A percentile compares a stretch with the other conserved stretches of the same genome.
These are phyloP conservation scores for Tripterygium wilfordii DNA, from an alignment of 177 flowering plant genomes.

Conservation along the genomic window DNA sequence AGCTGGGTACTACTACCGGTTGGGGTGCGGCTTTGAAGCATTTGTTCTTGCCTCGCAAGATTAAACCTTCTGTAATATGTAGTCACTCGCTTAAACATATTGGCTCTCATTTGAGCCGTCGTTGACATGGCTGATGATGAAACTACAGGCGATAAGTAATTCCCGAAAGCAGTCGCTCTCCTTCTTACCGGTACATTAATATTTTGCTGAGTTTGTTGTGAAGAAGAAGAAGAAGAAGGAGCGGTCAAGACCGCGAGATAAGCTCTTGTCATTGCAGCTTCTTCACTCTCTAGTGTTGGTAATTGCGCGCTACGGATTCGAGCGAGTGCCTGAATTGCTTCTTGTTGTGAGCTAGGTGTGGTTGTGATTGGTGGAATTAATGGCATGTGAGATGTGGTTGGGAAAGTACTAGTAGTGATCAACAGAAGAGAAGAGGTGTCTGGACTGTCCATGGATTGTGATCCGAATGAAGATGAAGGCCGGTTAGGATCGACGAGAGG, in stretches of 20 bases:
- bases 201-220: constrained; percentile 1
- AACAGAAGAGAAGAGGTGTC: constrained; percentile 40
- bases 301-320: constrained; percentile 12
- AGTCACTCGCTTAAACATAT: constrained; percentile 41
- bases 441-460: constrained; percentile 58
- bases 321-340: constrained; percentile 16
- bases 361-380: not conserved
- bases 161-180: constrained; percentile 38
- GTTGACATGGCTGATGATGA: constrained; percentile 8
- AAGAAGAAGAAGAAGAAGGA: constrained; percentile 18
- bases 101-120: constrained; percentile 15
- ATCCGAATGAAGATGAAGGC: constrained; percentile 63
- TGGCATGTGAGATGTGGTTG: constrained; percentile 9
- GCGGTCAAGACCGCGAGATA: constrained; percentile 55
- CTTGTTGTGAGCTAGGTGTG: constrained; percentile 4
- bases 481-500: constrained; percentile 54
- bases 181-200: not conserved
- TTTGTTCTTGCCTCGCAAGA: constrained; percentile 25
- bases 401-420: no score
- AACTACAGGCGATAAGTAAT: constrained; percentile 16
- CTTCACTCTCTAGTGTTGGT: constrained; percentile 28
- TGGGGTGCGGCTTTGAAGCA: constrained; percentile 30
- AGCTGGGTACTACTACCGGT: constrained; percentile 47
- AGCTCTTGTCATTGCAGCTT: constrained; percentile 57
- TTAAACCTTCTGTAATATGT: constrained; percentile 30